Conservation (phyloP, 2,329 filamentous ascomycete genomes). For the Monosporascus sp. region DNA sequence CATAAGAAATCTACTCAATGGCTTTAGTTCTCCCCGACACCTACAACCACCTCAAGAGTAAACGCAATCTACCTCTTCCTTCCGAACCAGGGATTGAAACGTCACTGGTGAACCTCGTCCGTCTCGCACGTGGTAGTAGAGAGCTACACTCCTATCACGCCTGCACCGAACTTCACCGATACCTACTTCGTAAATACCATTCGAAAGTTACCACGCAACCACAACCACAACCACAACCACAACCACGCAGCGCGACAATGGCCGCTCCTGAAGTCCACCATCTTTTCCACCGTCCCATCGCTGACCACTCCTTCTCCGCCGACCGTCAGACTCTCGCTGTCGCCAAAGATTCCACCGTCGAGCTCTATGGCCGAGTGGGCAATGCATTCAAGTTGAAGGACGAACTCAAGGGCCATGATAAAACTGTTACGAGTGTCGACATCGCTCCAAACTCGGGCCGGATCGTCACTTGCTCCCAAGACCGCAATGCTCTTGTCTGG, state of each 20-base stretch:
- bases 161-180: slow-evolving; percentile 4
- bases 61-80: too few relatives aligned
- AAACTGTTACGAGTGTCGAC: slow-evolving; percentile 92
- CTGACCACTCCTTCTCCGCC: slow-evolving; percentile 95
- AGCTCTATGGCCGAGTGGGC: slow-evolving; percentile 75
- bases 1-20: too few relatives aligned
- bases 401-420: slow-evolving; percentile 94
- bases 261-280: slow-evolving; percentile 86
- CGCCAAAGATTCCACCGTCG: slow-evolving; percentile 81
- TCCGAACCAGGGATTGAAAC: not conserved
- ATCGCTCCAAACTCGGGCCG: slow-evolving; percentile 86
- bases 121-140: slow-evolving; percentile 73
- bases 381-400: slow-evolving; percentile 79
- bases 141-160: slow-evolving; percentile 84
- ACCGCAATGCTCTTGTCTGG: slow-evolving; percentile 97
- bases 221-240: too few relatives aligned
- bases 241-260: slow-evolving; percentile 52
- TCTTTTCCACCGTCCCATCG: slow-evolving; percentile 93
- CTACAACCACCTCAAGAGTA: too few relatives aligned
- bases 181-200: not conserved
- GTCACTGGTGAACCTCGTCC: not conserved
- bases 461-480: slow-evolving; percentile 97
- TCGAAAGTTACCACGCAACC: too few relatives aligned
- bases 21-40: too few relatives aligned
- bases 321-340: slow-evolving; percentile 87